Conservation (phyloP, 768 basidiomycete species). For the Exsudoporus frostii region DNA sequence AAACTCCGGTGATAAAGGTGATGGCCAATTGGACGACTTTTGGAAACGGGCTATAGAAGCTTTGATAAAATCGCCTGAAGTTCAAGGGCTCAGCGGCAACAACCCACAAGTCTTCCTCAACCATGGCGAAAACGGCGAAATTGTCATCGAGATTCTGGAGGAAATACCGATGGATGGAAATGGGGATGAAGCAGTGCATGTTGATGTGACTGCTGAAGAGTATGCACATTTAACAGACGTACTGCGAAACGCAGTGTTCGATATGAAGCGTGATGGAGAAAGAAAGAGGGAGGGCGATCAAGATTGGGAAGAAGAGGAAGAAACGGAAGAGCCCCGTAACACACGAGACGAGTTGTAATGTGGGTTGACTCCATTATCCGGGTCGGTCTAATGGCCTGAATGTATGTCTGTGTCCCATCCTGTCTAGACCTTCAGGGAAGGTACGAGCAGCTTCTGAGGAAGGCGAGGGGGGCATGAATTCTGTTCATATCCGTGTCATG, state of each 20-base stretch:
- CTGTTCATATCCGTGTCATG: conserved; percentile 27
- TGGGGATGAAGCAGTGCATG: conserved; percentile 21
- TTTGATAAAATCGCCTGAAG: conserved; percentile 30
- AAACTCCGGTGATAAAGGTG: conserved; percentile 13
- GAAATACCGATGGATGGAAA: conserved; percentile 37
- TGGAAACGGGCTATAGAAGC: conserved; percentile 30
- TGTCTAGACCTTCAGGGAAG: conserved; percentile 6
- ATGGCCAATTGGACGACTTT: conserved; percentile 20
- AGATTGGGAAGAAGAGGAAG: conserved; percentile 29
- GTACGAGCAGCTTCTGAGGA: conserved; percentile 1
- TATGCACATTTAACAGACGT: conserved; percentile 46
- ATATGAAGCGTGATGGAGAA: conserved; percentile 39
- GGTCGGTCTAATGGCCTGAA: conserved; percentile 14
- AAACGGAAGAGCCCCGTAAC: conserved; percentile 31
- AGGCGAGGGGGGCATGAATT: background rate
- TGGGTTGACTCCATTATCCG: conserved; percentile 20
- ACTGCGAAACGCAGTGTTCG: conserved; percentile 52
- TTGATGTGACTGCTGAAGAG: conserved; percentile 37
- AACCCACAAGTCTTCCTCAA: conserved; percentile 42
- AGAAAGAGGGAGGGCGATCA: conserved; percentile 19
- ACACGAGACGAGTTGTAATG: conserved; percentile 33
- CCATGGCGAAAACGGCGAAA: conserved; percentile 37
- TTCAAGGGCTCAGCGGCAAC: conserved; percentile 26
- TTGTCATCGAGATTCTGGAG: conserved; percentile 45
- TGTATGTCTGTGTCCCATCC: conserved; percentile 8